Conservation (phyloP, 768 basidiomycete genomes). For the Tricholoma sp. region DNA sequence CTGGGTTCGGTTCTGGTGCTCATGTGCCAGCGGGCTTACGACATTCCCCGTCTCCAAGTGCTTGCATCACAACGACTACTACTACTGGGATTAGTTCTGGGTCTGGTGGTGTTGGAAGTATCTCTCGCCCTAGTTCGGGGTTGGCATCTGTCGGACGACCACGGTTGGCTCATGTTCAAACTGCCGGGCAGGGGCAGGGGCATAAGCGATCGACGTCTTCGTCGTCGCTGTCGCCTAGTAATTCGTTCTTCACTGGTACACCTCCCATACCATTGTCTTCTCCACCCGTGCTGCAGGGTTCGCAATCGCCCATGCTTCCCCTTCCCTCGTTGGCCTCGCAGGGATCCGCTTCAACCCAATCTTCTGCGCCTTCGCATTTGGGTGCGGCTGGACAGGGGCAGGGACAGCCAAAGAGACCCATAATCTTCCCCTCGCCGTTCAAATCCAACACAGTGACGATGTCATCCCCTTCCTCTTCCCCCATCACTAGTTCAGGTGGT, state of each 20-base stretch:
- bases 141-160: not conserved
- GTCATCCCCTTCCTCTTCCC: slow-evolving; percentile 8
- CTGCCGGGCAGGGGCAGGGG: not conserved
- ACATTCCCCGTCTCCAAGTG: not conserved
- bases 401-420: slow-evolving; percentile 1
- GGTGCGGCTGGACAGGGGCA: not conserved
- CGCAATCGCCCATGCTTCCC: not conserved
- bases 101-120: not conserved
- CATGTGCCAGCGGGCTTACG: not conserved
- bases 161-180: not conserved
- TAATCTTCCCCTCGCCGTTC: slow-evolving; percentile 21
- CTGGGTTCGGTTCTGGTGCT: not conserved
- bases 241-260: slow-evolving; percentile 13
- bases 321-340: not conserved
- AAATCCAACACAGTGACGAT: slow-evolving; percentile 25
- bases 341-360: too few relatives aligned
- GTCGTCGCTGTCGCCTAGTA: slow-evolving; percentile 15
- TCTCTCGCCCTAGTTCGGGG: not conserved
- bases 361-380: too few relatives aligned
- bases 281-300: not conserved
- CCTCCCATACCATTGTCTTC: not conserved
- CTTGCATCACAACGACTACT: not conserved
- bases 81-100: not conserved
- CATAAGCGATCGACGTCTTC: slow-evolving; percentile 9
- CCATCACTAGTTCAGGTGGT: not conserved